phyloP scores from a whole-genome alignment of 345 rosid genomes.

The Eucalyptus erythrocorys region DNA sequence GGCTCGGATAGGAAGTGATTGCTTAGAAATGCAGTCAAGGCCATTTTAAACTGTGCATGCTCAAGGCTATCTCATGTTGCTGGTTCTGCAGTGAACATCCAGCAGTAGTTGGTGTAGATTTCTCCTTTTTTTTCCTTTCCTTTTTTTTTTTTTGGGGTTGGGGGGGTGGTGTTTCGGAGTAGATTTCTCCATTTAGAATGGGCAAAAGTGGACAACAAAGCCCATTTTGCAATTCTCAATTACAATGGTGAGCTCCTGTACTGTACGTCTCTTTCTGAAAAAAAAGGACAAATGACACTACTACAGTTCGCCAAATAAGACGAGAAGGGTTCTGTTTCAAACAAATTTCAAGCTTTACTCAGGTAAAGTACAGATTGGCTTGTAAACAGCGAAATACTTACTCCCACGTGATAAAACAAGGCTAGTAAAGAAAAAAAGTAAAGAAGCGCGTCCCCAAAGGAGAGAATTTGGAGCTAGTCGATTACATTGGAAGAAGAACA shows the following conservation, averaged over 20 bases:
- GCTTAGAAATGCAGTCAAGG: neutral
- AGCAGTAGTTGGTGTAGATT: neutral
- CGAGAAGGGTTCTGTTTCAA: neutral
- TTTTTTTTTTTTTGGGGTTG: neutral
- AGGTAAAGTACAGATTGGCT: neutral
- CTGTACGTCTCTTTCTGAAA: neutral
- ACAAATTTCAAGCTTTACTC: neutral
- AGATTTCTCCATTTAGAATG: neutral
- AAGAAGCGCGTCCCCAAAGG: neutral
- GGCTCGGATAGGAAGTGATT: neutral
- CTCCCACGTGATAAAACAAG: neutral
- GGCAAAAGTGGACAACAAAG: neutral
- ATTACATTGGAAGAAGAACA: neutral
- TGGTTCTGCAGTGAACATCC: neutral
- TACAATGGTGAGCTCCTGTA: neutral
- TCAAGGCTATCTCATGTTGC: neutral
- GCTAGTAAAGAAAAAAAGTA: neutral
- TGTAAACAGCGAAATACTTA: neutral
- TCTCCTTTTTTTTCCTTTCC: accelerated
- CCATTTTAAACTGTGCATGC: neutral
- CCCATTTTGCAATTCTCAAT: neutral
- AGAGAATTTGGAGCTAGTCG: neutral
- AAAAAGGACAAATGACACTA: neutral
- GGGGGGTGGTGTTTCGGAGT: neutral
- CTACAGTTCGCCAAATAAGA: neutral